Base-by-base conservation (phyloP, 768 basidiomycete genomes). In the Clathrus columnatus region DNA sequence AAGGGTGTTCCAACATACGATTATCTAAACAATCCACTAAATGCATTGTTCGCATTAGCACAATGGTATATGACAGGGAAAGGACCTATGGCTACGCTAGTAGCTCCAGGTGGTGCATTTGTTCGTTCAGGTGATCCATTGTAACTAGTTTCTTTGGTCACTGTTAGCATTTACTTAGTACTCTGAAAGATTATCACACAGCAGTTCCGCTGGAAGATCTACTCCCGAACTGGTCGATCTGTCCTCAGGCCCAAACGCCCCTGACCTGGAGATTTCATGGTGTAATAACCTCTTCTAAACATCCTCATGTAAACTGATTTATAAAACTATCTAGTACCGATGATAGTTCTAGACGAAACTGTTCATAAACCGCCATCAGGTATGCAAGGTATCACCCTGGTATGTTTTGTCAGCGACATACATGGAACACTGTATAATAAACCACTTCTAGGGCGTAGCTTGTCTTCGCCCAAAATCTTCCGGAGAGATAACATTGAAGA, bases 401-500 rank as follows among this genome's bases (percentile, higher is more conserved):
- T 54, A 21, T 14, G 52, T 17, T 10, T 16, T 20, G 21, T 1
- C 47, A 2, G 17, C n/a, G 41, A n/a, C 17, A 48, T 48, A 26
- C 1, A 17, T 1, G 1, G 16, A 23, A 14, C 16, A 48, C 14
- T 48, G 2, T 51, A 18, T 54, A 24, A 45, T 36, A 18, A 28
- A 11, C 18, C 23, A 16, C 21, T n/a, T 52, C 21, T 27, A 54
- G 52, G 46, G 18, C 26, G 36, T 29, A 16, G 20, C 41, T 50
- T 45, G 43, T 14, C 42, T 50, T 23, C 29, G 48, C 14, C 54
- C 54, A 5, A 54, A 27, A 30, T 29, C 30, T 20, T 14, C 23
- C 17, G 55, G 58, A 10, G 29, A 28, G 4, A 24, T 57, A 3
- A 50, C 47, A 20, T 48, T 60, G 6, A 48, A 43, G 24, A 36